Conservation (phyloP, 768 basidiomycete species). For the Steccherinum ochraceum region DNA sequence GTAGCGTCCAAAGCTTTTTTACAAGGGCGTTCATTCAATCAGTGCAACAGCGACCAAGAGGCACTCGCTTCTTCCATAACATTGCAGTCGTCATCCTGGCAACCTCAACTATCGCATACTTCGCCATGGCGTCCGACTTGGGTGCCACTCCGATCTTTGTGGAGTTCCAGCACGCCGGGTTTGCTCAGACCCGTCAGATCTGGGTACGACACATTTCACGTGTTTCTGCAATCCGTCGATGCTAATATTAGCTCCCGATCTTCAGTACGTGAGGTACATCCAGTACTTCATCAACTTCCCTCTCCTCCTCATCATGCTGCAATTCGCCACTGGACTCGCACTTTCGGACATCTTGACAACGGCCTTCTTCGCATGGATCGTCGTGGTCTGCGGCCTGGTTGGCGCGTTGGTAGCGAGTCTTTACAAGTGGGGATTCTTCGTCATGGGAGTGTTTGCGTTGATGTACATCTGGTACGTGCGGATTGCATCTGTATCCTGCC, state of each 20-base stretch:
- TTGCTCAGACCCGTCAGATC: constrained; percentile 28
- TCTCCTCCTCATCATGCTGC: constrained; percentile 37
- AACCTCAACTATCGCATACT: constrained; percentile 42
- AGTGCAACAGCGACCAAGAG: constrained; percentile 26
- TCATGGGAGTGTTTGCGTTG: constrained; percentile 38
- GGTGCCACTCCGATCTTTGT: constrained; percentile 39
- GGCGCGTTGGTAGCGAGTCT: constrained; percentile 42
- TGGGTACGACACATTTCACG: constrained; percentile 28
- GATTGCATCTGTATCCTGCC: constrained; percentile 2
- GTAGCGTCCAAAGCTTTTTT: constrained; percentile 8
- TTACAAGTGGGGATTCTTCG: constrained; percentile 52
- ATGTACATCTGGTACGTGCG: constrained; percentile 43
- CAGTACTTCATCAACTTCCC: constrained; percentile 55
- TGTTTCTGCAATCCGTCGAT: background rate
- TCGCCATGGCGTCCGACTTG: constrained; percentile 52
- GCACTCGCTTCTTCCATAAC: constrained; percentile 45
- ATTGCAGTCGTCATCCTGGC: constrained; percentile 39
- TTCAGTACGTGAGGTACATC: constrained; percentile 46
- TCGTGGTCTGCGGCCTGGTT: constrained; percentile 40
- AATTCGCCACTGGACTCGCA: constrained; percentile 41
- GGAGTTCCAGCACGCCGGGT: constrained; percentile 29
- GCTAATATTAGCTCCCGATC: background rate
- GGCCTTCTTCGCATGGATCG: constrained; percentile 40
- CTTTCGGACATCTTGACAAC: constrained; percentile 41
- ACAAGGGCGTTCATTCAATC: background rate